Evolutionary conservation across 2,329 filamentous ascomycete genomes (phyloP).

Genomic region (Dactylellina parvicollis): DNA sequence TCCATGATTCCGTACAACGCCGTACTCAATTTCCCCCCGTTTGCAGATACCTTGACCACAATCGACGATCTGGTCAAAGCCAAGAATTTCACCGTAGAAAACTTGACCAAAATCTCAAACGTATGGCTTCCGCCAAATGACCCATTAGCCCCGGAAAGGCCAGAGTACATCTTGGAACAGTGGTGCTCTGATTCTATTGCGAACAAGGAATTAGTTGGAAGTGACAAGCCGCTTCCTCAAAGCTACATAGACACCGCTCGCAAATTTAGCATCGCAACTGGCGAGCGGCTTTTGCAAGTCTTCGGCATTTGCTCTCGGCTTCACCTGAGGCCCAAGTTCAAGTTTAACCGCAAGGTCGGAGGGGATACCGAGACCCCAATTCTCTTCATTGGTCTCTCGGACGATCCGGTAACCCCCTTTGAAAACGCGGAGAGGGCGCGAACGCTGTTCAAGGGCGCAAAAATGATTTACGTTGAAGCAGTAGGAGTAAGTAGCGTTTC

Average conservation of each 20-base stretch:
- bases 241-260: conserved; percentile 17
- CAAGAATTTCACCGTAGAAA: conserved; percentile 14
- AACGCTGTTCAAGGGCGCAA: conserved; percentile 20
- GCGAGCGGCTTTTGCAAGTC: conserved; percentile 32
- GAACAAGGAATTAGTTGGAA: conserved; percentile 9
- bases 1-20: conserved; percentile 25
- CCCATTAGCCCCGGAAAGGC: background rate
- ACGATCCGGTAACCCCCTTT: conserved; percentile 40
- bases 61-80: conserved; percentile 20
- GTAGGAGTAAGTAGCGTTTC: conserved; percentile 36
- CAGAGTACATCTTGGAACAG: conserved; percentile 30
- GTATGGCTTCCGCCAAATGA: conserved; percentile 7
- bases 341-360: conserved; percentile 35
- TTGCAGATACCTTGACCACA: conserved; percentile 19
- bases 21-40: conserved; percentile 14
- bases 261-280: conserved; percentile 9
- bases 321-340: conserved; percentile 33
- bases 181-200: conserved; percentile 28
- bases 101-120: conserved; percentile 4
- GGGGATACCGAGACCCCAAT: conserved; percentile 36
- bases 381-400: conserved; percentile 27
- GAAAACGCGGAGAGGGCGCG: conserved; percentile 37
- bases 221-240: conserved; percentile 13
- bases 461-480: conserved; percentile 49
- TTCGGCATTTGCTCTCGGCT: conserved; percentile 32